Base-by-base conservation (phyloP, 371 early-diverging fungal species). In the Mortierella sp. region DNA sequence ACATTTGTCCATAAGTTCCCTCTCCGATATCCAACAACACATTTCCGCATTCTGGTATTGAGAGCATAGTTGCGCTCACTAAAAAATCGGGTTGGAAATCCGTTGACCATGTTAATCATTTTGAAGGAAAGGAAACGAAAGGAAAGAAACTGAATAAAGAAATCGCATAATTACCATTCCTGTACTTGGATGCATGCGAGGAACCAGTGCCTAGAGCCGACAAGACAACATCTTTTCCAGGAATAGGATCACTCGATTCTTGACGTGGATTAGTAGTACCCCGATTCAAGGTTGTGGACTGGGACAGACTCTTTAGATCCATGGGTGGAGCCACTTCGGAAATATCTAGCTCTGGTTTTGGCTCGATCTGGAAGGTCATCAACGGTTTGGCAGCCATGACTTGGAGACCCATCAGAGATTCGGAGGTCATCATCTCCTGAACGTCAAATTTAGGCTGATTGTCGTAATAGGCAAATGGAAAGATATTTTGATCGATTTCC, bases 21-120 rank as follows among this genome's bases (percentile, higher is more conserved):
- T 99, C 99, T 12, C 99, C 99, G 62, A 92, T 94, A 84, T 99
- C 99, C 25, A 99, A 79, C 48, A 99, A 81, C 14, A 94, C 84
- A 1, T 26, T n/a, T 30, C 62, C 37, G 16, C n/a, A 12, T 14
- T 51, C 62, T n/a, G 62, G 50, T 19, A 62, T 50, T 7, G 50
- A 25, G 11, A 62, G 19, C 51, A 62, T 29, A 18, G 62, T 62
- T 7, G 62, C 62, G 11, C 62, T 62, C 19, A 62, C 59, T 59
- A 43, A 21, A 12, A 6, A 37, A 23, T 5, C 2, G 2, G 11
- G 11, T 18, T 16, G 43, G 43, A 45, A 59, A 43, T n/a, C 9
- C 37, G 37, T 9, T 37, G 21, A 58, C 18, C 2, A 1, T 37
- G 57, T 57, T n/a, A 11, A 57, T 23, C 26, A 29, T 2, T 4